Conservation (phyloP, 2,329 filamentous ascomycete genomes). For the Harringtonia aguacate region DNA sequence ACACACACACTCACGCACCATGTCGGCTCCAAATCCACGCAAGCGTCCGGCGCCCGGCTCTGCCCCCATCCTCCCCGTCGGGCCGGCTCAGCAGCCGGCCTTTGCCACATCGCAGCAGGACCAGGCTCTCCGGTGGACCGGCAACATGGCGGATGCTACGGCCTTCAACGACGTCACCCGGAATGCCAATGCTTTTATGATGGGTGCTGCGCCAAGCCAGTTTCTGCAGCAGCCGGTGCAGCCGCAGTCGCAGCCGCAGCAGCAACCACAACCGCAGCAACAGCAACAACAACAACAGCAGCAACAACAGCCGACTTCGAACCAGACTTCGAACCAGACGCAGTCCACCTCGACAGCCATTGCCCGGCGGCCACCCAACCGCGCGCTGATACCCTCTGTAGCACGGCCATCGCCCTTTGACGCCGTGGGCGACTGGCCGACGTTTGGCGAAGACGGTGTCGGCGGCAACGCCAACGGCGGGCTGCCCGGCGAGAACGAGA, state of each 20-base stretch:
- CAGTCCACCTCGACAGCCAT: constrained; percentile 33
- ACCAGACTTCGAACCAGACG: constrained; percentile 9
- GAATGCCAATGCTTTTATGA: constrained; percentile 25
- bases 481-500: constrained; percentile 48
- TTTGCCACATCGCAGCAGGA: constrained; percentile 29
- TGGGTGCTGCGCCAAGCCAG: constrained; percentile 24
- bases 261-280: constrained; percentile 7
- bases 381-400: constrained; percentile 35
- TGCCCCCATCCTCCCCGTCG: constrained; percentile 48
- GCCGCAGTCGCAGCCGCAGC: constrained; percentile 1
- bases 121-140: constrained; percentile 36
- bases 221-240: constrained; percentile 10
- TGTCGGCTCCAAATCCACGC: constrained; percentile 43
- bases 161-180: constrained; percentile 25
- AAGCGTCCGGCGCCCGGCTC: constrained; percentile 68
- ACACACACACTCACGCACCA: too few relatives aligned
- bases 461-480: constrained; percentile 1
- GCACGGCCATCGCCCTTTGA: constrained; percentile 27
- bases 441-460: constrained; percentile 30
- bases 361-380: constrained; percentile 40
- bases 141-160: constrained; percentile 21
- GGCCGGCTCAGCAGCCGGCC: constrained; percentile 37
- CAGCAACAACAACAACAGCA: constrained; percentile 13
- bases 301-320: constrained; percentile 18
- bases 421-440: constrained; percentile 28